Percentiles rank a stretch among this genome's conserved stretches.
Conservation (phyloP, 2,329 filamentous ascomycete species). For the Epichloe uncinata region DNA sequence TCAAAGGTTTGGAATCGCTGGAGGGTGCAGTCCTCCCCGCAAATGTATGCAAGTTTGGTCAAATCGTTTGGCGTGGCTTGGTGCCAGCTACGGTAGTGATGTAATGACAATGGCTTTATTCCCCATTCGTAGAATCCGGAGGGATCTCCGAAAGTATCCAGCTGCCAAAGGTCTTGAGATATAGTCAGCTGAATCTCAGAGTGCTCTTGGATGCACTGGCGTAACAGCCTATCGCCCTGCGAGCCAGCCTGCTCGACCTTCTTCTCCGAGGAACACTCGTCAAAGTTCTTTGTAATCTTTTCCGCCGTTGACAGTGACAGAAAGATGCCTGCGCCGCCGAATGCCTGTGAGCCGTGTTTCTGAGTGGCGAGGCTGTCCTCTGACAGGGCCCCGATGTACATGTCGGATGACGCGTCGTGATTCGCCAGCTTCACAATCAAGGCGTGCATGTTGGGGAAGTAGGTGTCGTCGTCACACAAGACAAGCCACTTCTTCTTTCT, state of each 20-base stretch:
- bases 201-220: slow-evolving; percentile 44
- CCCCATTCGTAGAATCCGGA: slow-evolving; percentile 51
- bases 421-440: slow-evolving; percentile 35
- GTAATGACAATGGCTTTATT: slow-evolving; percentile 43
- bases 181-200: slow-evolving; percentile 41
- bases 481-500: slow-evolving; percentile 42
- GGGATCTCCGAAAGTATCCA: slow-evolving; percentile 45
- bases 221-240: slow-evolving; percentile 5
- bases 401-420: slow-evolving; percentile 35
- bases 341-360: slow-evolving; percentile 47
- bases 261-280: slow-evolving; percentile 28
- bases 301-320: slow-evolving; percentile 36
- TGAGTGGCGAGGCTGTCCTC: slow-evolving; percentile 46
- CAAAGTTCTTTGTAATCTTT: slow-evolving; percentile 29
- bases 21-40: slow-evolving; percentile 38
- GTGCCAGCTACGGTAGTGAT: slow-evolving; percentile 51
- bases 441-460: slow-evolving; percentile 44
- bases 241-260: neutral
- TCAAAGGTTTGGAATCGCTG: slow-evolving; percentile 43
- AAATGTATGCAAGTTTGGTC: slow-evolving; percentile 35
- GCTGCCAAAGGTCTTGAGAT: slow-evolving; percentile 43
- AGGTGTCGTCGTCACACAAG: slow-evolving; percentile 51
- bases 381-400: slow-evolving; percentile 48
- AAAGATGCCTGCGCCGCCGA: slow-evolving; percentile 50
- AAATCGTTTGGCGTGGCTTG: slow-evolving; percentile 39